phyloP scores from a whole-genome alignment of 257 asterid genomes.

The Gentiana macrophylla region DNA sequence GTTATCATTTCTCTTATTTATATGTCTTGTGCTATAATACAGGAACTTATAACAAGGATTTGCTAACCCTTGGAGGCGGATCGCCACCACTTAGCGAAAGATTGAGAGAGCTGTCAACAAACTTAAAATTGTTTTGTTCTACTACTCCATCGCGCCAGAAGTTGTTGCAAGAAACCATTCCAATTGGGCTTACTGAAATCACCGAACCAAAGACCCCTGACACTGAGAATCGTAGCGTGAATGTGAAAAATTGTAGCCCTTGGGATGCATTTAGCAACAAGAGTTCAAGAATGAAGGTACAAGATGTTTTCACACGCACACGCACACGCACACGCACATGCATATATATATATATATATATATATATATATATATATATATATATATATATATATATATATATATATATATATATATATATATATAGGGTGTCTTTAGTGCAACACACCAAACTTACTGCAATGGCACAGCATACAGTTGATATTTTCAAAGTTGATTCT shows the following conservation, averaged over 20 bases:
- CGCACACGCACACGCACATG: no score
- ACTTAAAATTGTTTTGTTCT: constrained; percentile 36
- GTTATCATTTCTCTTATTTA: constrained; percentile 4
- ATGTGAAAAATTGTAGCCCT: constrained; percentile 37
- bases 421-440: no score
- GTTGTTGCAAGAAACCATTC: constrained; percentile 26
- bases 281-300: constrained; percentile 60
- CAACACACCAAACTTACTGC: no score
- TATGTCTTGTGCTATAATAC: constrained; percentile 17
- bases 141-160: constrained; percentile 38
- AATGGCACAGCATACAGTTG: no score
- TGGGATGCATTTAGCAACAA: constrained; percentile 37
- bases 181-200: constrained; percentile 17
- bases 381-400: no score
- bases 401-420: no score
- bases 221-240: constrained; percentile 16
- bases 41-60: constrained; percentile 18
- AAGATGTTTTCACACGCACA: background rate
- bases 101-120: constrained; percentile 45
- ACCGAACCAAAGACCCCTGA: constrained; percentile 67
- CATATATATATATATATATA: no score
- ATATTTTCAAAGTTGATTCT: no score
- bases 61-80: constrained; percentile 15
- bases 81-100: constrained; percentile 63
- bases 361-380: no score